phyloP scores from a whole-genome alignment of 169 alveolate species.

The Cryptosporidium tyzzeri region DNA sequence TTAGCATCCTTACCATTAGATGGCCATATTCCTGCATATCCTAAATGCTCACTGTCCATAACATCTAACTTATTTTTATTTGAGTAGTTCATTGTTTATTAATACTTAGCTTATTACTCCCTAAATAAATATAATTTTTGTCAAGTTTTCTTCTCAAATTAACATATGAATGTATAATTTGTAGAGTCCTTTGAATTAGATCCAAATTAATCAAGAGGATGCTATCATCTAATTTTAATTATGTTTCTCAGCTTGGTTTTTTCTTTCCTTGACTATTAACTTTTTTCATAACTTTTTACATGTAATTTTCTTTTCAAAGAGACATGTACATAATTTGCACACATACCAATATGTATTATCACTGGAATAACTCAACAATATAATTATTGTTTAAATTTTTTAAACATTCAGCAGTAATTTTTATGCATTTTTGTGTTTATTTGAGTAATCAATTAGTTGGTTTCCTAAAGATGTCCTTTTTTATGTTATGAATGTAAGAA shows the following conservation, averaged over 20 bases:
- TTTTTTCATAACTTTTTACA: constrained; percentile 26
- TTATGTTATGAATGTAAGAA: not conserved
- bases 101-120: not conserved
- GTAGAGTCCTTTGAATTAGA: not conserved
- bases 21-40: constrained; percentile 72
- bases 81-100: constrained; percentile 10
- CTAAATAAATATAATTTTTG: not conserved
- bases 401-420: not conserved
- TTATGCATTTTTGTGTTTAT: not conserved
- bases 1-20: constrained; percentile 29
- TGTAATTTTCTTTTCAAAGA: constrained; percentile 32
- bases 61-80: not conserved
- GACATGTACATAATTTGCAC: constrained; percentile 70
- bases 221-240: not conserved
- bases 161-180: constrained; percentile 10
- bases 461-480: too few species aligned
- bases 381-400: not conserved
- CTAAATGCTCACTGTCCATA: not conserved
- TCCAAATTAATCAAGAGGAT: not conserved
- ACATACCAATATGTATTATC: constrained; percentile 32
- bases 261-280: not conserved
- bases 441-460: not conserved
- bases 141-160: constrained; percentile 5
- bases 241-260: not conserved
- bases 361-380: not conserved